Conservation (phyloP, 228 moss, liverwort and hornwort species). For the Sphagnum magellanicum region DNA sequence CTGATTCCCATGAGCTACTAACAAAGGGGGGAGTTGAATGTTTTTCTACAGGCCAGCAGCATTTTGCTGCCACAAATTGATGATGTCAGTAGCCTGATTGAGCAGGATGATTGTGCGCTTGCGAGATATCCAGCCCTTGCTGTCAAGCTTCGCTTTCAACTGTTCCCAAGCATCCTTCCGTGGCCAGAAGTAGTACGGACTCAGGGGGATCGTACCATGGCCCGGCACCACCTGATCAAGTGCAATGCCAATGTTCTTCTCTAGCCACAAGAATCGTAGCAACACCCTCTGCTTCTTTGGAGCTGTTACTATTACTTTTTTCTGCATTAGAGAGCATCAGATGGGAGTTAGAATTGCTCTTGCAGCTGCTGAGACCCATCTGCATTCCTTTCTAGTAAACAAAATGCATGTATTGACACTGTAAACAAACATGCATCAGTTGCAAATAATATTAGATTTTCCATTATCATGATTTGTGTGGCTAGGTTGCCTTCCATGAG, state of each 20-base stretch:
- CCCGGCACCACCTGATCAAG: constrained; percentile 94
- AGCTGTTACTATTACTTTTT: constrained; percentile 33
- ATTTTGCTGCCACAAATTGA: constrained; percentile 99
- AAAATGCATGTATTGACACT: background rate
- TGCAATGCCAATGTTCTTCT: constrained; percentile 97
- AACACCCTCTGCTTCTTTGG: constrained; percentile 80
- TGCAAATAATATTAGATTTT: background rate
- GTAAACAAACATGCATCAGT: background rate
- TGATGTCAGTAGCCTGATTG: constrained; percentile 95
- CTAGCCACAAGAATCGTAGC: constrained; percentile 91
- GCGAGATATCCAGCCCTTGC: constrained; percentile 95
- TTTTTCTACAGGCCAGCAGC: constrained; percentile 59
- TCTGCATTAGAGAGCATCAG: constrained; percentile 32
- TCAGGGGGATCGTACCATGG: constrained; percentile 87
- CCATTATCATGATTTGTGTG: background rate
- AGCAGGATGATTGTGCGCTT: constrained; percentile 95
- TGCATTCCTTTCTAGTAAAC: background rate
- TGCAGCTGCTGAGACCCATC: background rate
- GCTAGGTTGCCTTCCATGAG: background rate
- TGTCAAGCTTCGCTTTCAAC: constrained; percentile 85
- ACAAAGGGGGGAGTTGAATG: too few species aligned
- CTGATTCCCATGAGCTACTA: too few species aligned
- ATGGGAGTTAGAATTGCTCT: background rate
- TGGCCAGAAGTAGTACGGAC: constrained; percentile 99
- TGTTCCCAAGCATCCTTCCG: constrained; percentile 99